A percentile compares a stretch with the other conserved stretches of the same genome.
These are phyloP conservation scores for Pyricularia grisea DNA, from an alignment of 2,329 filamentous ascomycete genomes.

Conservation along the genomic window DNA sequence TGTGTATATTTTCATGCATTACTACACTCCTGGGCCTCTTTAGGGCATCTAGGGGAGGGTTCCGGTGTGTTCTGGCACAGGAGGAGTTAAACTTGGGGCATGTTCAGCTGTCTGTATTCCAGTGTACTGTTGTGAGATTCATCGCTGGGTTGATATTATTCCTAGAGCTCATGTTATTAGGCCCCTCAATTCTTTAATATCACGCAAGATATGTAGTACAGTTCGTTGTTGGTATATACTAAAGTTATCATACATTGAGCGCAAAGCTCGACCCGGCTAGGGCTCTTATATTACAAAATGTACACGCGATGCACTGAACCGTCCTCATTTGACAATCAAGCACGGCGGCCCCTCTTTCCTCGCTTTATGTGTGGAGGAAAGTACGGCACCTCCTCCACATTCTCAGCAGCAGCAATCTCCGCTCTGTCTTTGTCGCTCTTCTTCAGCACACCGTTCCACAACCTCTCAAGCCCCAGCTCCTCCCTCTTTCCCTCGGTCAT, in stretches of 20 bases:
- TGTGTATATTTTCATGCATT: background rate
- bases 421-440: constrained; percentile 12
- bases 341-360: background rate
- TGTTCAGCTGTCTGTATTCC: background rate
- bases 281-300: background rate
- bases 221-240: background rate
- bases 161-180: background rate
- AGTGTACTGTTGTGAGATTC: background rate
- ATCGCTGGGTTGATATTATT: background rate
- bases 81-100: background rate
- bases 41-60: background rate
- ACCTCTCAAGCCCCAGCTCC: constrained; percentile 42
- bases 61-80: too few relatives aligned
- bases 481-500: constrained; percentile 43
- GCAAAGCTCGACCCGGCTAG: background rate
- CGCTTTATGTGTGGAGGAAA: background rate
- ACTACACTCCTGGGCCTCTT: background rate
- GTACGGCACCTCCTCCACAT: background rate
- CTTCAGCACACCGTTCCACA: constrained; percentile 37
- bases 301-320: background rate
- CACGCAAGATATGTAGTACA: background rate
- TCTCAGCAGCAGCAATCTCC: background rate
- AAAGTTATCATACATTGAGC: background rate
- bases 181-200: background rate
- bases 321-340: background rate